Percentiles rank a stretch among this genome's conserved stretches.
These are phyloP conservation scores for Penicillium nordicum DNA, from an alignment of 2,329 filamentous ascomycete species.

Conservation along the genomic window DNA sequence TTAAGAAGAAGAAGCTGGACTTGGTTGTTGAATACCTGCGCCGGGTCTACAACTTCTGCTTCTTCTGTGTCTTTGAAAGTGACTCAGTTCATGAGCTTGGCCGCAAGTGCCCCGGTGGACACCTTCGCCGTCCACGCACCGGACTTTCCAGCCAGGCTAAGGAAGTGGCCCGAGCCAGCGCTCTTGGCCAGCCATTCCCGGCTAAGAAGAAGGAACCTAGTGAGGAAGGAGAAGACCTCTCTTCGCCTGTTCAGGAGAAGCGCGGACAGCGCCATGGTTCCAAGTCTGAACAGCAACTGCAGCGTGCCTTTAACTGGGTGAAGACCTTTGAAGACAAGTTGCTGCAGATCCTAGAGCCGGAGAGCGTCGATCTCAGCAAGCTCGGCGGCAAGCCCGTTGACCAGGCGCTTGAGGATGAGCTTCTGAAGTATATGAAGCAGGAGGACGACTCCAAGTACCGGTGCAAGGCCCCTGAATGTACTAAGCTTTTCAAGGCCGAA, in stretches of 20 bases:
- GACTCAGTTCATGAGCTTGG: conserved; percentile 95
- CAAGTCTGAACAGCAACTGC: conserved; percentile 86
- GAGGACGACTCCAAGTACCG: conserved; percentile 97
- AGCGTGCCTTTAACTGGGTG: conserved; percentile 97
- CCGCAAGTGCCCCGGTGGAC: conserved; percentile 94
- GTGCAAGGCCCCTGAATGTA: conserved; percentile 93
- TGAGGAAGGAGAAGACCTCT: conserved; percentile 62
- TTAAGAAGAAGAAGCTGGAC: conserved; percentile 96
- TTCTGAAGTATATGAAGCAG: conserved; percentile 86
- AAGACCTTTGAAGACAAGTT: conserved; percentile 98
- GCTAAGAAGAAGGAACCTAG: conserved; percentile 68
- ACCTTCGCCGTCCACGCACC: conserved; percentile 83
- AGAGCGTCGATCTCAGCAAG: conserved; percentile 81
- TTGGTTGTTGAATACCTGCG: conserved; percentile 94
- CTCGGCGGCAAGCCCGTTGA: conserved; percentile 84
- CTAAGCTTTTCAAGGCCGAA: conserved; percentile 94
- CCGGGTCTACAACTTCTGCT: conserved; percentile 97
- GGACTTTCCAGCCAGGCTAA: conserved; percentile 81
- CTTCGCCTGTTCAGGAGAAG: conserved; percentile 66
- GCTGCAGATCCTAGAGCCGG: conserved; percentile 85
- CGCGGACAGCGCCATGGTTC: conserved; percentile 66
- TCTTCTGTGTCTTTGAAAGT: conserved; percentile 98
- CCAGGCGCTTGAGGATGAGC: conserved; percentile 81
- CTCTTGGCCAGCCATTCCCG: conserved; percentile 77
- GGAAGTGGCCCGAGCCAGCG: conserved; percentile 79